Evolutionary conservation across 345 rosid species (phyloP).

Genomic region (Microcos paniculata): DNA sequence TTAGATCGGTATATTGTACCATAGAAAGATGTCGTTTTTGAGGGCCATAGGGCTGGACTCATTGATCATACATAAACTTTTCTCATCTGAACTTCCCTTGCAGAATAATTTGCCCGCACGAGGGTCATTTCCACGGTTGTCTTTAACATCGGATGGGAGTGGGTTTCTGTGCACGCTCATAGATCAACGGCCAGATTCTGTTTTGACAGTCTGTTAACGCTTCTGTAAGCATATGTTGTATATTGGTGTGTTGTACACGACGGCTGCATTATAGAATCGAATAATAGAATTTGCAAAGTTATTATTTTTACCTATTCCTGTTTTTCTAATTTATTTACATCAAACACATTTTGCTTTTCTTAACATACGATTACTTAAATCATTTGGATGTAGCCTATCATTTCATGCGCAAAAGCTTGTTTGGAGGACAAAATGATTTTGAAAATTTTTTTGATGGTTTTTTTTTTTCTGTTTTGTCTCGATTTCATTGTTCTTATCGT

Average conservation of each 20-base stretch:
- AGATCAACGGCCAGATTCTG: neutral
- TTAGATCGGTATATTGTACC: neutral
- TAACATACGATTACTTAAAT: neutral
- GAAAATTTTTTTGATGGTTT: no score
- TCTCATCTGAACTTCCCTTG: constrained; percentile 15
- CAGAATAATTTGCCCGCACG: constrained; percentile 20
- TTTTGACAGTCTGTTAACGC: neutral
- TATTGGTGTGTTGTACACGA: constrained; percentile 20
- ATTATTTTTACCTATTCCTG: neutral
- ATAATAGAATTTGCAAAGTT: constrained; percentile 12
- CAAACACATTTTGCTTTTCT: neutral
- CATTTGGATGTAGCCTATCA: neutral
- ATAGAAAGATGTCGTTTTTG: neutral
- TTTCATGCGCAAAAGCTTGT: no score
- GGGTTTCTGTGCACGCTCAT: neutral
- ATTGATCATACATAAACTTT: neutral
- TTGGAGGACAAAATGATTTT: no score
- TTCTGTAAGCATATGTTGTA: constrained; percentile 26
- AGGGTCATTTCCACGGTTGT: constrained; percentile 6
- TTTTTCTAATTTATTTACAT: neutral
- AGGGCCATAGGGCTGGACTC: neutral
- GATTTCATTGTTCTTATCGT: no score
- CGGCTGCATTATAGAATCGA: neutral
- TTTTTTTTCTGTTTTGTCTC: no score
- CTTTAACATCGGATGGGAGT: constrained; percentile 10